phyloP scores from a whole-genome alignment of 768 basidiomycete species.

The Kwoniella dendrophila region DNA sequence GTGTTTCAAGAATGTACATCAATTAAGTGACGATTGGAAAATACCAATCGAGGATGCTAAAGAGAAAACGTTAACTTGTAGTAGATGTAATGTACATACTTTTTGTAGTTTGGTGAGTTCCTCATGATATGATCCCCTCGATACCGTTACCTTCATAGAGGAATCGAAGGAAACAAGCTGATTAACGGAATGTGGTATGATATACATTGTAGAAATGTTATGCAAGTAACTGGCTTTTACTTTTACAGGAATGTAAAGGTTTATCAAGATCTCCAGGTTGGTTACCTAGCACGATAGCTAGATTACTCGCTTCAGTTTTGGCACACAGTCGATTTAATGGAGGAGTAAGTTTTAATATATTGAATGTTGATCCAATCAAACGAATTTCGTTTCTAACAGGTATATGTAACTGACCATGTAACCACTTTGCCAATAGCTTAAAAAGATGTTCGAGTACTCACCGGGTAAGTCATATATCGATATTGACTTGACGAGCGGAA shows the following conservation, averaged over 20 bases:
- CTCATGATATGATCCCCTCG: background rate
- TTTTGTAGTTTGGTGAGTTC: conserved; percentile 14
- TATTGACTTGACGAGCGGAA: too few species aligned
- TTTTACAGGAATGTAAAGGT: conserved; percentile 3
- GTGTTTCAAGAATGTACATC: background rate
- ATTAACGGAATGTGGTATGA: background rate
- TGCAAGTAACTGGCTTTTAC: background rate
- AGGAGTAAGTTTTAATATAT: background rate
- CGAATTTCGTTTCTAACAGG: background rate
- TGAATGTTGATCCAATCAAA: background rate
- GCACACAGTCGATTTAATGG: background rate
- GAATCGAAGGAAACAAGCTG: background rate
- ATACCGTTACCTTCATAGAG: background rate
- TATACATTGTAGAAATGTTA: conserved; percentile 8
- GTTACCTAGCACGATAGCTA: background rate
- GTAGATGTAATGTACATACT: background rate
- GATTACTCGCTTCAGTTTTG: conserved; percentile 4
- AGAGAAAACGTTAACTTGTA: conserved; percentile 3
- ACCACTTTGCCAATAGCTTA: too few species aligned
- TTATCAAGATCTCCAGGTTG: background rate
- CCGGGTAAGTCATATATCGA: too few species aligned
- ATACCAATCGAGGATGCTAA: background rate
- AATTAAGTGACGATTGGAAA: background rate
- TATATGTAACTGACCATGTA: too few species aligned
- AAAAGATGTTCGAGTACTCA: too few species aligned